Percentiles rank a stretch among this genome's conserved stretches.
phyloP scores from a whole-genome alignment of 116 monocot species.

The Cymodocea nodosa region DNA sequence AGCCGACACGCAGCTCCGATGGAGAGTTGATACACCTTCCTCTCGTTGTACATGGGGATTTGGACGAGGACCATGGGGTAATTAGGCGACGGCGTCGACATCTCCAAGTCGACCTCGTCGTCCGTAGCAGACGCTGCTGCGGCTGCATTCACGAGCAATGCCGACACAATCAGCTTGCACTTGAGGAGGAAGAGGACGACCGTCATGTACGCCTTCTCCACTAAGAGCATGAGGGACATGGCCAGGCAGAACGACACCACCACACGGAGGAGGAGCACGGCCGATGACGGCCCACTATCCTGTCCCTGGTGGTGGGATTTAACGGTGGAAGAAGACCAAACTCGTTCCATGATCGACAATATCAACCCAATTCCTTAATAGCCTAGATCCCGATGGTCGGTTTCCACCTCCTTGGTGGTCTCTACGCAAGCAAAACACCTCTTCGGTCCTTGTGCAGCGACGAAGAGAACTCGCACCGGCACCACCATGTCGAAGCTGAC shows the following conservation, averaged over 20 bases:
- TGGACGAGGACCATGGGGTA: conserved; percentile 32
- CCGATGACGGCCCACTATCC: too few species aligned
- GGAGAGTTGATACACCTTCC: conserved; percentile 22
- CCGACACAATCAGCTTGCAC: conserved; percentile 12
- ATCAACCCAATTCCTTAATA: too few species aligned
- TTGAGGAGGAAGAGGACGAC: conserved; percentile 17
- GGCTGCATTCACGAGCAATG: conserved; percentile 18
- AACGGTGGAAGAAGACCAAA: too few species aligned
- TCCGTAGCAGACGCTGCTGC: conserved; percentile 11
- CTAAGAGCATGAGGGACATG: conserved; percentile 28
- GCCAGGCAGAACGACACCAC: conserved; percentile 16
- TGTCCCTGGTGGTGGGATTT: too few species aligned
- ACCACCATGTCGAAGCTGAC: too few species aligned
- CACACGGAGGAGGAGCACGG: conserved; percentile 18
- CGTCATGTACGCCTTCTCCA: conserved; percentile 28
- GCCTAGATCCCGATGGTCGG: too few species aligned
- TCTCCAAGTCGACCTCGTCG: conserved; percentile 13
- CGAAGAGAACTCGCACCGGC: too few species aligned
- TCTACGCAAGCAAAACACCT: too few species aligned
- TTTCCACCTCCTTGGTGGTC: too few species aligned
- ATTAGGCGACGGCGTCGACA: background rate
- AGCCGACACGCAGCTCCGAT: conserved; percentile 21
- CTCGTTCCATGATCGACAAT: too few species aligned
- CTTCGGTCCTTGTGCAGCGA: too few species aligned
- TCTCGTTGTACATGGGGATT: conserved; percentile 26